These are phyloP conservation scores for Pseudocercospora musae DNA, from an alignment of 2,329 filamentous ascomycete species.

Conservation along the genomic window DNA sequence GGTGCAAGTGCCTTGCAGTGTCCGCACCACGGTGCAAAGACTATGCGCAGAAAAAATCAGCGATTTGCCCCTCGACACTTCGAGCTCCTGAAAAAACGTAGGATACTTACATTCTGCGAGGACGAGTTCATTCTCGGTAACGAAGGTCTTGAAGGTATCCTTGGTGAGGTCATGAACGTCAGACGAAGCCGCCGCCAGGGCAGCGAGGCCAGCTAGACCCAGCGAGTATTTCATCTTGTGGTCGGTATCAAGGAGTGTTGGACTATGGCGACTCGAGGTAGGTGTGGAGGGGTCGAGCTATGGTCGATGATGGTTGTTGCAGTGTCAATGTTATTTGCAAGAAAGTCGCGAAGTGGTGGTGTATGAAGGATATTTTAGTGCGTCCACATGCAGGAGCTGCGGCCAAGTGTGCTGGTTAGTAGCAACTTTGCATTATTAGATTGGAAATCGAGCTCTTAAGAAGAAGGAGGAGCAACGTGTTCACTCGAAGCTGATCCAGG, in stretches of 20 bases:
- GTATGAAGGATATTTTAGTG: not conserved
- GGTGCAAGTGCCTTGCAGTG: constrained; percentile 98
- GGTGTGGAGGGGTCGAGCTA: not conserved
- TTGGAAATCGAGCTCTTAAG: constrained; percentile 2
- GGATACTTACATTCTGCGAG: constrained; percentile 82
- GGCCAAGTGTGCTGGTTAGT: constrained; percentile 1
- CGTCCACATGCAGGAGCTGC: not conserved
- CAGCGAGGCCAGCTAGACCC: constrained; percentile 49
- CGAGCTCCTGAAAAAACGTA: not conserved
- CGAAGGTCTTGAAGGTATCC: constrained; percentile 82
- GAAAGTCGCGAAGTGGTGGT: not conserved
- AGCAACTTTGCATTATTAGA: not conserved
- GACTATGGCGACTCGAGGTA: not conserved
- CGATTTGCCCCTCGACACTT: not conserved
- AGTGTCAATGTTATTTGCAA: not conserved
- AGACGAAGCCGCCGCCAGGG: constrained; percentile 59
- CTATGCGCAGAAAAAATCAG: constrained; percentile 40
- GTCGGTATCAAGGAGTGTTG: not conserved
- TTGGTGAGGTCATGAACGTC: constrained; percentile 79
- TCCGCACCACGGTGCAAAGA: constrained; percentile 95
- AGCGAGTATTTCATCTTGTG: constrained; percentile 29
- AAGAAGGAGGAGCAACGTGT: constrained; percentile 7
- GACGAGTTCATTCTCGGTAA: constrained; percentile 81
- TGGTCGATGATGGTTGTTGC: not conserved
- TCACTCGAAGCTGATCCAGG: constrained; percentile 2